Evolutionary conservation across 192 early-diverging fungal species (phyloP), one percentile per base, ranked within the genome.

Genomic region (Podila clonocystis): DNA sequence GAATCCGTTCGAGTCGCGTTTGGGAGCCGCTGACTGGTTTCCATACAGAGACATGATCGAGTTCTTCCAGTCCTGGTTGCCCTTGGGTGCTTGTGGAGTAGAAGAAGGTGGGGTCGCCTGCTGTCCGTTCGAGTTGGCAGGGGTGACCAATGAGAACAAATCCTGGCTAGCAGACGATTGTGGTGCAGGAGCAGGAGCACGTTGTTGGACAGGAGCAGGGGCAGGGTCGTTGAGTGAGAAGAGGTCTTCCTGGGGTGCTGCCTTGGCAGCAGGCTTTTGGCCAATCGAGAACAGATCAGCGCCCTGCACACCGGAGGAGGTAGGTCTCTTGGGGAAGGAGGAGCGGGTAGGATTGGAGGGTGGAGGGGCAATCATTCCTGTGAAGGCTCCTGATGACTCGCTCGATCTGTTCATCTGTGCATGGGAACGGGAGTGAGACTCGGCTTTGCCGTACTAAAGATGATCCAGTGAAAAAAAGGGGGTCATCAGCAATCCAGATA

Each of bases 31-130:
- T 28, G 76, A 68, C 20, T 79, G 76, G 33, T 67, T 72, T 62
- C 76, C 76, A 15, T 79, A 79, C 26, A 79, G 33, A 8, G 76
- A 79, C 70, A 79, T 72, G 61, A 79, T 79, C 26, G 70, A 72
- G 70, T 65, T 72, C 55, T 79, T 79, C 76, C 76, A 79, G 70
- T 79, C 76, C 28, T 68, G 41, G 41, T 45, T 45, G 41, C 13
- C n/a, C 36, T 77, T 77, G 11, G 48, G 62, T 2, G 62, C n/a
- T 55, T 79, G 38, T 17, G 41, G 41, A 4, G 13, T 79, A 33
- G 69, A 34, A 0, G 34, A 9, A 9, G 34, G 8, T 31, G 65
- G 12, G 31, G 62, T 26, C 4, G 65, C 29, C 28, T 63, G 64
- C 2, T 26, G 63, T 20, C 28, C 26, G 20, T 62, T 29, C 17